A percentile compares a stretch with the other conserved stretches of the same genome.
Evolutionary conservation across 805 yeast genomes (phyloP).

Genomic region (Wickerhamiella nectarea): DNA sequence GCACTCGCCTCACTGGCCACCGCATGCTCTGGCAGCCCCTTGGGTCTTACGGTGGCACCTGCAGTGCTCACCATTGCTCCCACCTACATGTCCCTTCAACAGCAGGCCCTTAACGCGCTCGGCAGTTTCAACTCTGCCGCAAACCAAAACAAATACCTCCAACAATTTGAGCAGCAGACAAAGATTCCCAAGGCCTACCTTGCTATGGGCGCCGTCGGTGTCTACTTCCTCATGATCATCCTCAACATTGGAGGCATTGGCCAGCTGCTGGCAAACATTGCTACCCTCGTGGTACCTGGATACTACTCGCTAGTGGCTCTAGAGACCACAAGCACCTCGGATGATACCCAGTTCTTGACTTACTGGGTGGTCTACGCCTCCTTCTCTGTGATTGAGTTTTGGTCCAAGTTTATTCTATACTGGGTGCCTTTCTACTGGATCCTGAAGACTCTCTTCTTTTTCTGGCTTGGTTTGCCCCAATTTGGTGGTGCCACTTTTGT

Average conservation of each 20-base stretch:
- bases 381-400: slow-evolving; percentile 83
- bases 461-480: slow-evolving; percentile 78
- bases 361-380: slow-evolving; percentile 98
- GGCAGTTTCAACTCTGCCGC: slow-evolving; percentile 22
- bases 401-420: slow-evolving; percentile 85
- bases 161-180: slow-evolving; percentile 24
- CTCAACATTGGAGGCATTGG: slow-evolving; percentile 91
- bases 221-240: slow-evolving; percentile 68
- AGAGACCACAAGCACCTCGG: slow-evolving; percentile 50
- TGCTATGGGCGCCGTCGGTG: slow-evolving; percentile 45
- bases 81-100: slow-evolving; percentile 5
- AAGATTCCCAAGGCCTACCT: slow-evolving; percentile 72
- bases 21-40: too few relatives aligned
- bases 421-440: slow-evolving; percentile 97
- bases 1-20: too few relatives aligned
- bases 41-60: too few relatives aligned
- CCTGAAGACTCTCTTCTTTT: slow-evolving; percentile 74
- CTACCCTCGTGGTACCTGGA: slow-evolving; percentile 83
- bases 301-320: slow-evolving; percentile 78
- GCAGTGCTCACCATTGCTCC: too few relatives aligned
- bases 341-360: slow-evolving; percentile 79
- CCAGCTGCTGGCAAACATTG: slow-evolving; percentile 80
- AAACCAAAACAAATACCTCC: slow-evolving; percentile 23
- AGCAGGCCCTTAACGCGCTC: slow-evolving; percentile 7
- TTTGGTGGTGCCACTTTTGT: slow-evolving; percentile 74